Evolutionary conservation across 73 alveolate genomes (phyloP), one percentile per base, ranked within the genome.

Genomic region (Paramecium caudatum): DNA sequence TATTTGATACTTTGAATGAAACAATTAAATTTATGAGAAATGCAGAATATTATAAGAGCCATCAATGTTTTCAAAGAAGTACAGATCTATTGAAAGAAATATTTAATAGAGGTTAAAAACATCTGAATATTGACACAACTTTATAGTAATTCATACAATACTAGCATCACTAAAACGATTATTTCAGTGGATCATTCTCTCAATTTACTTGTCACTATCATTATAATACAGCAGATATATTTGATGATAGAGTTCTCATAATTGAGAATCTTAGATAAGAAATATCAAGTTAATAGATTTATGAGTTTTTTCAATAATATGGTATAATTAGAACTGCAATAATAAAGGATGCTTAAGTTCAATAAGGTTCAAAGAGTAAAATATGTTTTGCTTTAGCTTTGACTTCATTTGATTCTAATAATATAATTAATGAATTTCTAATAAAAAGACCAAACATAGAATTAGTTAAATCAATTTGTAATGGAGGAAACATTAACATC

Each of bases 351-450:
- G 45, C 23, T 4, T 55, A 55, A 23, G 3, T 27, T 2, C 27
- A 21, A 1, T 23, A 16, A 23, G 39, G 69, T 21, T 27, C n/a
- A n/a, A 55, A 55, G 12, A 23, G 25, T 55, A 16, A 55, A 27
- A 43, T 55, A 55, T 55, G 80, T 55, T 55, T 23, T 55, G 46
- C 43, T 10, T 55, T 55, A 55, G 80, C 80, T 5, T 23, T 55
- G 0, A 55, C 80, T 19, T 55, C 80, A 2, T 55, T 6, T 55
- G 80, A 55, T 23, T 37, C 80, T 23, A 27, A 55, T 27, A 27
- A 10, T 10, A 55, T 55, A 23, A 27, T 55, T 4, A 27, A 55
- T 19, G 80, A 55, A 55, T 55, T n/a, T n/a, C n/a, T n/a, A n/a
- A n/a, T n/a, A n/a, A n/a, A n/a, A n/a, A n/a, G n/a, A n/a, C n/a